Base-by-base conservation (phyloP, 1,284 basidiomycete genomes). In the Rhodotorula sp. region DNA sequence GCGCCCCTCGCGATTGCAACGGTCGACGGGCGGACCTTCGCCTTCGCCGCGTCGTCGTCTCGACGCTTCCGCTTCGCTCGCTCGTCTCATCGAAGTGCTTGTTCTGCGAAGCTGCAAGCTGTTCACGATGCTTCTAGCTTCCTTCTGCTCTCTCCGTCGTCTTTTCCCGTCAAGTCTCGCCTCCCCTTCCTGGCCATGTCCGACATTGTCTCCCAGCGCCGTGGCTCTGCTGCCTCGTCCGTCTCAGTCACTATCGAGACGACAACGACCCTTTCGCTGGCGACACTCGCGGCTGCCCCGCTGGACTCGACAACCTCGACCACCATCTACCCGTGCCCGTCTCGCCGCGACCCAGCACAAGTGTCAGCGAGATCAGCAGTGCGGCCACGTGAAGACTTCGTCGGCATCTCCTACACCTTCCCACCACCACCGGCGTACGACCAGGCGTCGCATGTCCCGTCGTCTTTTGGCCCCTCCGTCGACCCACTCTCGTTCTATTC, bases 241-340 rank as follows among this genome's bases (percentile, higher is more conserved):
- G 64, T 66, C 44, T 60, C 64, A 12, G 64, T 66, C 27, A 66
- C 42, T 27, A 60, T 66, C 50, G 57, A 60, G 49, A 60, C 58
- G 13, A 45, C 57, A 7, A 66, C 64, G 25, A 66, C 50, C 10
- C 48, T 50, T 23, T 17, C 50, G 0, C 4, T 41, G 23, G 34
- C 23, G 13, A 19, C 21, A 4, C 50, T 57, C 14, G 58, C 5
- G 5, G 7, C 4, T 7, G 42, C 41, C 7, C 45, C 9, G 7
- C 7, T 46, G n/a, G 25, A 46, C 23, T 46, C n/a, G 25, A 23
- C 64, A 19, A 46, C 50, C 42, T 12, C 17, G 48, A n/a, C 50
- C 8, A 52, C 50, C 12, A 54, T 54, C 44, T 44, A 25, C 42
- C 41, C 50, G 2, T 34, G 41, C 21, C 27, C 42, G 5, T 0